These are phyloP conservation scores for Aureobasidium vineae DNA, from an alignment of 2,329 filamentous ascomycete genomes.

Conservation along the genomic window DNA sequence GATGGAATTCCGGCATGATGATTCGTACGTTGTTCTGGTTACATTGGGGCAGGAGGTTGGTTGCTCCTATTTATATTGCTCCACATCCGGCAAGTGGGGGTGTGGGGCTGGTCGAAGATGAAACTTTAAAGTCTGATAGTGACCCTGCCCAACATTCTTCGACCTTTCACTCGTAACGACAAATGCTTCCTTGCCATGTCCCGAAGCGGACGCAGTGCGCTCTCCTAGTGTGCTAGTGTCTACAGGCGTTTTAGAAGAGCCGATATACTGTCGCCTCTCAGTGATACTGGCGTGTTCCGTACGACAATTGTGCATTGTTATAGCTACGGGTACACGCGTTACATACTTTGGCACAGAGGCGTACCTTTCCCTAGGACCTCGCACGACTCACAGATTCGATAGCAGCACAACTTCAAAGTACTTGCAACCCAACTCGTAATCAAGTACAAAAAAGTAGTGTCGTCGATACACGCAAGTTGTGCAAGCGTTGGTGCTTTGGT, in stretches of 20 bases:
- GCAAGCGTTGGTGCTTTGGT: background rate
- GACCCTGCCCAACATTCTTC: background rate
- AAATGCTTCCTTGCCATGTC: too few species aligned
- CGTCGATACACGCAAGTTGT: background rate
- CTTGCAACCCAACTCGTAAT: background rate
- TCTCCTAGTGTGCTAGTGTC: too few species aligned
- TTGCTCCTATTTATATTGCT: conserved; percentile 21
- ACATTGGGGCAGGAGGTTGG: background rate
- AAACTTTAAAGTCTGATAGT: background rate
- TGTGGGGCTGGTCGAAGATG: background rate
- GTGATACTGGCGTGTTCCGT: too few species aligned
- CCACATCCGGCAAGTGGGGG: conserved; percentile 17
- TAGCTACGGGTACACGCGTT: too few species aligned
- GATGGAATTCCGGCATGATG: conserved; percentile 24
- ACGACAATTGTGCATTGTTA: too few species aligned
- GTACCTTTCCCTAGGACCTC: too few species aligned
- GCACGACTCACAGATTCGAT: too few species aligned
- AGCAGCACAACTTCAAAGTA: background rate
- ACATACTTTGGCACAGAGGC: too few species aligned
- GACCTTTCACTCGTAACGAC: background rate
- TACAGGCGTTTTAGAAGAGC: too few species aligned
- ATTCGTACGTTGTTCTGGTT: background rate
- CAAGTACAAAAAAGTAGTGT: background rate
- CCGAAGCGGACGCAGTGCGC: too few species aligned
- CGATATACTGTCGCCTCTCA: too few species aligned